Conservation (phyloP, 2,329 filamentous ascomycete genomes). For the Botrytis pseudocinerea region DNA sequence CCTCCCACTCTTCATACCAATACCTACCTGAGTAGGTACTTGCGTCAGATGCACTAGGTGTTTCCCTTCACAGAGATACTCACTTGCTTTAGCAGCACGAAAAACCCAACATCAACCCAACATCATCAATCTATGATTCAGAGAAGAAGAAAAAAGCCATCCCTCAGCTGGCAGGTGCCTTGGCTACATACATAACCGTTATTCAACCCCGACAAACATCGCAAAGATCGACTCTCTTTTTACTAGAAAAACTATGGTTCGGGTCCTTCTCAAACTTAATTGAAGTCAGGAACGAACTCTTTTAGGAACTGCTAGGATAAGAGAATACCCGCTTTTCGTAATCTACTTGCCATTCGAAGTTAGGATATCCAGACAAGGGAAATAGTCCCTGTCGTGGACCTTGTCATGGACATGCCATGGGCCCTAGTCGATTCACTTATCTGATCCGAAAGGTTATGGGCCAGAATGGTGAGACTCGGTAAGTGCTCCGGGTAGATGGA, state of each 20-base stretch:
- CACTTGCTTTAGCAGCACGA: not conserved
- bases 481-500: not conserved
- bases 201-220: not conserved
- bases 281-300: not conserved
- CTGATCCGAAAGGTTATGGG: not conserved
- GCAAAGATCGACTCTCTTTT: not conserved
- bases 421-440: conserved; percentile 5
- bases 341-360: not conserved
- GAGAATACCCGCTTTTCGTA: not conserved
- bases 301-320: not conserved
- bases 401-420: not conserved
- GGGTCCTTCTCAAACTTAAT: not conserved
- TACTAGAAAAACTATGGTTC: not conserved
- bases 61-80: not conserved
- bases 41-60: not conserved
- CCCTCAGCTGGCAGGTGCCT: not conserved
- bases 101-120: not conserved
- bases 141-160: not conserved
- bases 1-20: not conserved
- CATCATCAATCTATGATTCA: not conserved
- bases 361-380: not conserved
- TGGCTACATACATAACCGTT: not conserved
- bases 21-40: not conserved
- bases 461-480: not conserved
- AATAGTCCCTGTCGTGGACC: not conserved